These are phyloP conservation scores for Trametes sanguinea DNA, from an alignment of 768 basidiomycete species.

Conservation along the genomic window DNA sequence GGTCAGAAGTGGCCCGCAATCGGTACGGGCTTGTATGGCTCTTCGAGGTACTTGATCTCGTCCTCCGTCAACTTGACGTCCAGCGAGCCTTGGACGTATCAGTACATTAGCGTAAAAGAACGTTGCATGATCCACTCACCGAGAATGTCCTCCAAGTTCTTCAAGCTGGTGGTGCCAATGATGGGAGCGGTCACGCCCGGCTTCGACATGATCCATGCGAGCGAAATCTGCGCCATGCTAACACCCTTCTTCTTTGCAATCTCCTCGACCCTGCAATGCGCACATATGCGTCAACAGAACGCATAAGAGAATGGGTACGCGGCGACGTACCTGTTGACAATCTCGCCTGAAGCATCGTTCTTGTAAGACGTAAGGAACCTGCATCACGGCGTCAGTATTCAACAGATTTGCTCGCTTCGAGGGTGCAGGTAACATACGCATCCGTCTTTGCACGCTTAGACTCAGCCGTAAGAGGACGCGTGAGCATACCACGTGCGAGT, in stretches of 20 bases:
- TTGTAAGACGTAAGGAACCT: slow-evolving; percentile 17
- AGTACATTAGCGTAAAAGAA: no score
- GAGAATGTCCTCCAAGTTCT: slow-evolving; percentile 43
- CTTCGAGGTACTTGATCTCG: slow-evolving; percentile 57
- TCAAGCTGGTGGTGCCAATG: slow-evolving; percentile 40
- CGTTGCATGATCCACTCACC: slow-evolving; percentile 20
- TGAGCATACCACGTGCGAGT: slow-evolving; percentile 38
- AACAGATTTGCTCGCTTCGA: not conserved
- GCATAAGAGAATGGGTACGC: not conserved
- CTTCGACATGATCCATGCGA: slow-evolving; percentile 40
- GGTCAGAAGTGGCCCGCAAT: slow-evolving; percentile 1
- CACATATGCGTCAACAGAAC: not conserved
- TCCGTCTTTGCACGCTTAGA: slow-evolving; percentile 32
- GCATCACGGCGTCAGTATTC: not conserved
- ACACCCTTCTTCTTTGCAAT: slow-evolving; percentile 42
- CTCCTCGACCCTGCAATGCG: slow-evolving; percentile 35
- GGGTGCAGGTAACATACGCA: slow-evolving; percentile 14
- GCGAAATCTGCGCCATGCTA: slow-evolving; percentile 45
- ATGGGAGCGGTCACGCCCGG: slow-evolving; percentile 41
- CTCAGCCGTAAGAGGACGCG: slow-evolving; percentile 30
- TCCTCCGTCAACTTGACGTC: slow-evolving; percentile 35
- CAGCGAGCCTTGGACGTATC: not conserved
- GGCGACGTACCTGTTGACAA: slow-evolving; percentile 20
- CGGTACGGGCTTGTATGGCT: slow-evolving; percentile 43
- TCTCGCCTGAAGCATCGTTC: slow-evolving; percentile 3